A percentile compares a stretch with the other conserved stretches of the same genome.
Conservation (phyloP, 805 yeast genomes). For the Candida railenensis region DNA sequence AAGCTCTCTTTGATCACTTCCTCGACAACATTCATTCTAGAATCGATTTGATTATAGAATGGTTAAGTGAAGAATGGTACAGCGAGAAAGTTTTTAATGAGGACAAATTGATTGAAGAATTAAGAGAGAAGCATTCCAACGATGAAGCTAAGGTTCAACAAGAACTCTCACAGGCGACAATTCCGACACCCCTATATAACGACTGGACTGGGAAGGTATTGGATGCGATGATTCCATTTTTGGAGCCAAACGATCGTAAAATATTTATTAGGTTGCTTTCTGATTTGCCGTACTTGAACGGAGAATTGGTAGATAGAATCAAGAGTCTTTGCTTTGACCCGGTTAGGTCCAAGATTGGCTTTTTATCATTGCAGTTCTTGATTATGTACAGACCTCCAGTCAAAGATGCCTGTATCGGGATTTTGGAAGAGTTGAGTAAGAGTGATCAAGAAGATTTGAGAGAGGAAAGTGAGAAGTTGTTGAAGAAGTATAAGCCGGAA, state of each 20-base stretch:
- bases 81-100: slow-evolving; percentile 48
- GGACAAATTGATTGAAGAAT: slow-evolving; percentile 20
- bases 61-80: slow-evolving; percentile 97
- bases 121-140: slow-evolving; percentile 13
- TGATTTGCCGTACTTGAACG: slow-evolving; percentile 78
- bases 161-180: slow-evolving; percentile 13
- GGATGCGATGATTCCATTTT: slow-evolving; percentile 78
- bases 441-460: slow-evolving; percentile 51
- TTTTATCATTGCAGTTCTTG: slow-evolving; percentile 76
- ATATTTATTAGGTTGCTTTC: slow-evolving; percentile 78
- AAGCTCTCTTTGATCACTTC: slow-evolving; percentile 69
- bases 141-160: slow-evolving; percentile 16
- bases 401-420: slow-evolving; percentile 48
- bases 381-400: slow-evolving; percentile 92
- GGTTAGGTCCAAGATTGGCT: slow-evolving; percentile 73
- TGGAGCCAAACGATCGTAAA: slow-evolving; percentile 79
- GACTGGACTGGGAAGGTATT: slow-evolving; percentile 70
- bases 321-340: slow-evolving; percentile 84
- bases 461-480: slow-evolving; percentile 44
- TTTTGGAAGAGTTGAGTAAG: slow-evolving; percentile 44
- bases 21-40: slow-evolving; percentile 69
- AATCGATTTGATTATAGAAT: slow-evolving; percentile 75
- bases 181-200: slow-evolving; percentile 53
- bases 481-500: slow-evolving; percentile 42
- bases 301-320: slow-evolving; percentile 59